Evolutionary conservation across 108 stramenopile species (phyloP).

Genomic region (Nitzschia inconspicua): DNA sequence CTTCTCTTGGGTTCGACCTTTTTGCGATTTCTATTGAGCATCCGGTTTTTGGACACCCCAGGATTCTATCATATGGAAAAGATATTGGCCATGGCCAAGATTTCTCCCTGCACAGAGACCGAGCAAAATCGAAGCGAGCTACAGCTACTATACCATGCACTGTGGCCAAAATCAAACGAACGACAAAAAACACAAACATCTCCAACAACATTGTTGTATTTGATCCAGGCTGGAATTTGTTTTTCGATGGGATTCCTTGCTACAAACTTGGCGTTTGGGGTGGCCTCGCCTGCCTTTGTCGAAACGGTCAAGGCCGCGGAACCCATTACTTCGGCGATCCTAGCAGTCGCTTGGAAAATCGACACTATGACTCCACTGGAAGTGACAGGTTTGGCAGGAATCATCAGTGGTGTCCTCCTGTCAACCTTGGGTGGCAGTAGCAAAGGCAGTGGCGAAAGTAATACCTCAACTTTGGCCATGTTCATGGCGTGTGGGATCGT

Average conservation of each 20-base stretch:
- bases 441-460: not conserved
- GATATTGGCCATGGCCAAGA: too few species aligned
- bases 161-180: not conserved
- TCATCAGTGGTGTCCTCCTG: constrained; percentile 65
- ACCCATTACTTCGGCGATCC: constrained; percentile 69
- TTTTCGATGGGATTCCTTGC: constrained; percentile 67
- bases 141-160: too few species aligned
- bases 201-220: not conserved
- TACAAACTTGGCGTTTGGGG: constrained; percentile 65
- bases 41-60: constrained; percentile 12
- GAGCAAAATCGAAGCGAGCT: too few species aligned
- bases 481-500: constrained; percentile 44
- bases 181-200: not conserved
- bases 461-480: constrained; percentile 3
- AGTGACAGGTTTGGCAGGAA: constrained; percentile 42
- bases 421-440: constrained; percentile 51
- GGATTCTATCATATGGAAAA: too few species aligned
- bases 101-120: too few species aligned
- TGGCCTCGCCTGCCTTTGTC: constrained; percentile 68
- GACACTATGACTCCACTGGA: constrained; percentile 52
- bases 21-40: constrained; percentile 24
- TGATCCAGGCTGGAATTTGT: constrained; percentile 37
- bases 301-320: constrained; percentile 88
- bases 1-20: constrained; percentile 27
- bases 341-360: constrained; percentile 66